Conservation (phyloP, 2,329 filamentous ascomycete genomes). For the Aspergillus sp. region DNA sequence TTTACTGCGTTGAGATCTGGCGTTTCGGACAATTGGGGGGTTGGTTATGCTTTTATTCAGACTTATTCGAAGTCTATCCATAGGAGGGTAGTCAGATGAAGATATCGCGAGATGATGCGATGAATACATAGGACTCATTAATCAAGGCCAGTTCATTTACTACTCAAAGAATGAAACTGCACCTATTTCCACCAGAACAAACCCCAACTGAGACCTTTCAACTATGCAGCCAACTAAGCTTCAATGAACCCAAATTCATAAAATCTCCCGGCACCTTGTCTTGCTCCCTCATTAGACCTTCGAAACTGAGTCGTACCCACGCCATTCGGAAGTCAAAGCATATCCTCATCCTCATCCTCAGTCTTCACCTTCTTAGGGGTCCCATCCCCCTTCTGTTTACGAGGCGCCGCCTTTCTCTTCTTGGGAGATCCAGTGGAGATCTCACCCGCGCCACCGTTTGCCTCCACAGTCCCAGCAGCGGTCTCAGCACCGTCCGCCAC, state of each 20-base stretch:
- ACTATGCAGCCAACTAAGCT: background rate
- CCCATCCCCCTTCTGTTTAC: background rate
- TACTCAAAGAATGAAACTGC: background rate
- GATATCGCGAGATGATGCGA: background rate
- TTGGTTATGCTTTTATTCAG: background rate
- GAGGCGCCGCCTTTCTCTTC: background rate
- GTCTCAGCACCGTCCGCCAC: background rate
- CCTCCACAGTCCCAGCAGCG: no score
- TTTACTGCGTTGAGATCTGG: background rate
- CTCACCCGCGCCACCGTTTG: background rate
- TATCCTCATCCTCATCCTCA: background rate
- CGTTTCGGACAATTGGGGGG: background rate
- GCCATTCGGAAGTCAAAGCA: no score
- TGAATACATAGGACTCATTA: background rate
- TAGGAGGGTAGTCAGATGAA: background rate
- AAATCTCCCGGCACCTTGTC: background rate
- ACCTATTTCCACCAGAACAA: background rate
- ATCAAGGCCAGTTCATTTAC: background rate
- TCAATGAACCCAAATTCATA: background rate
- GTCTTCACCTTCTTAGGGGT: background rate
- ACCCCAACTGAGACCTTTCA: background rate
- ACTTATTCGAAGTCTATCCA: background rate
- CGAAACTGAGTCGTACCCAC: no score
- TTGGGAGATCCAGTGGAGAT: background rate
- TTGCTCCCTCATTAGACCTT: background rate